Conservation (phyloP, 257 asterid species). For the Mitragyna speciosa region DNA sequence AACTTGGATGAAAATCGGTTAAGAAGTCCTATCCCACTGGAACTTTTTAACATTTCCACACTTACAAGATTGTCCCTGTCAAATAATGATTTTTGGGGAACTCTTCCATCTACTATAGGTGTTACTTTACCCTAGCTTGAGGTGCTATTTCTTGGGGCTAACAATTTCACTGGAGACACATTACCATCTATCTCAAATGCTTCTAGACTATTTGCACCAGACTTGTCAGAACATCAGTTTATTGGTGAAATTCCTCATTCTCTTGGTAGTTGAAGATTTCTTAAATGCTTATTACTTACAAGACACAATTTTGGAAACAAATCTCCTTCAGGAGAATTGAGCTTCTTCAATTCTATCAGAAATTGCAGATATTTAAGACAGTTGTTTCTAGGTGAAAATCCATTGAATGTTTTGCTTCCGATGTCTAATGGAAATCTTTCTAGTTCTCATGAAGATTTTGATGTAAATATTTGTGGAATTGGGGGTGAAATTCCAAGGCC, state of each 20-base stretch:
- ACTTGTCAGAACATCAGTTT: background rate
- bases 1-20: conserved; percentile 1
- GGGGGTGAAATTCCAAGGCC: conserved; percentile 3
- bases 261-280: conserved; percentile 18
- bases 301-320: conserved; percentile 6
- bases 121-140: conserved; percentile 20
- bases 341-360: conserved; percentile 30
- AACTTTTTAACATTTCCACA: conserved; percentile 23
- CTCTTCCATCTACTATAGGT: conserved; percentile 27
- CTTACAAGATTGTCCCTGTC: background rate
- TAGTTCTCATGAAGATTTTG: background rate
- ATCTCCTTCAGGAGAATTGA: conserved; percentile 19
- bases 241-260: conserved; percentile 26
- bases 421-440: conserved; percentile 4
- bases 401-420: conserved; percentile 4
- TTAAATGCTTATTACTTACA: background rate
- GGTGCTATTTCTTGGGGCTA: conserved; percentile 9
- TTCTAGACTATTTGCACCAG: conserved; percentile 13
- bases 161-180: conserved; percentile 20
- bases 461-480: background rate
- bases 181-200: conserved; percentile 30
- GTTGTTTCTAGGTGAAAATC: conserved; percentile 11
- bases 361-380: conserved; percentile 25
- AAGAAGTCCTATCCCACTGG: conserved; percentile 16
- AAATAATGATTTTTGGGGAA: conserved; percentile 13